Evolutionary conservation across 2,329 filamentous ascomycete species (phyloP), one percentile per base, ranked within the genome.

Genomic region (Alternaria angustiovoidea): DNA sequence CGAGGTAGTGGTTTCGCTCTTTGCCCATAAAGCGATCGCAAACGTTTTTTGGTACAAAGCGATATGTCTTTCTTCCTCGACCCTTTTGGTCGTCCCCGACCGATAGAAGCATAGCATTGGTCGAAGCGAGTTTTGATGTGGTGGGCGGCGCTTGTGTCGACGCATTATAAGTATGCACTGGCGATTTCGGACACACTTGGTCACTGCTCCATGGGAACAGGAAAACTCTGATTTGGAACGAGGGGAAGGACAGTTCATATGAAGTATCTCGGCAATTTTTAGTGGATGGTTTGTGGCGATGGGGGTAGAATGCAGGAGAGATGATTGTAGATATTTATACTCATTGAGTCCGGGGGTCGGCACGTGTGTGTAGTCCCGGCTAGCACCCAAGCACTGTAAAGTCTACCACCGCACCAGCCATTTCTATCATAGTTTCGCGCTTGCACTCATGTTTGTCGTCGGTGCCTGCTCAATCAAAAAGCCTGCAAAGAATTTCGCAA

Each of bases 401-500:
- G 36, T 20, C 36, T 11, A 20, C 8, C 7, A 39, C n/a, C 36
- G 4, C 1, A 39, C 36, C 36, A 39, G n/a, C 6, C 4, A 41
- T 7, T 2, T 42, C 4, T 3, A 20, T 59, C 28, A 59, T 9
- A 59, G 32, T 24, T 34, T 51, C 16, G 52, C 52, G 4, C 16
- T n/a, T 8, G 18, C 11, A 11, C 30, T 14, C 11, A 22, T 9
- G n/a, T 5, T 22, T 4, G 2, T 6, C 18, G 32, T 28, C 1
- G 5, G 1, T 7, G 3, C 12, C 18, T 57, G 46, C 4, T 52
- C 41, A 1, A 65, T 26, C 58, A 68, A 51, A 32, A 67, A 70
- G 0, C 67, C 69, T 7, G 55, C 51, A 20, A 76, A 75, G 58
- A 76, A 75, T 4, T 3, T 51, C 7, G 51, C 48, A 7, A 76